Conservation (phyloP, 306 rosid species). For the Coriaria nepalensis region DNA sequence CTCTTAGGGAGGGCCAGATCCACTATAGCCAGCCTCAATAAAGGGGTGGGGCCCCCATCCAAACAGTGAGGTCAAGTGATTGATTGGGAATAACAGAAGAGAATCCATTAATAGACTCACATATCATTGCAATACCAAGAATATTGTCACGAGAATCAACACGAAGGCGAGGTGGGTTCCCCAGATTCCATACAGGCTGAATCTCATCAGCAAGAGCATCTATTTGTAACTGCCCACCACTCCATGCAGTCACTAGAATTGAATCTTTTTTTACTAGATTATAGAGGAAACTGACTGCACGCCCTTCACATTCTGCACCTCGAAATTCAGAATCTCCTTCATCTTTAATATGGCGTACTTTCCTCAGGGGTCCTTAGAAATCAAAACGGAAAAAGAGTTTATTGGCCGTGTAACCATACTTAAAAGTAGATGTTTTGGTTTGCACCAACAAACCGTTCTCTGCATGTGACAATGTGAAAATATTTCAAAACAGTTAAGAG, state of each 20-base stretch:
- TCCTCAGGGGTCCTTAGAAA: constrained; percentile 72
- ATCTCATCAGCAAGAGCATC: constrained; percentile 96
- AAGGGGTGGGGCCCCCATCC: constrained; percentile 73
- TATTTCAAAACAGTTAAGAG: no score
- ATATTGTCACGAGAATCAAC: constrained; percentile 56
- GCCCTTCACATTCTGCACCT: constrained; percentile 78
- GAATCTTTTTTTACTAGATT: constrained; percentile 74
- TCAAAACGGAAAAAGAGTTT: constrained; percentile 6
- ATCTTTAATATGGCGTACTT: constrained; percentile 48
- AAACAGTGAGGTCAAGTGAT: constrained; percentile 53
- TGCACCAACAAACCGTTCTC: no score
- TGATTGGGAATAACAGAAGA: constrained; percentile 34
- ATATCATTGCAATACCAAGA: constrained; percentile 90
- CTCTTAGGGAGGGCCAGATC: constrained; percentile 75
- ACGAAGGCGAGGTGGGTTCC: constrained; percentile 65
- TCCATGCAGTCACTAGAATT: constrained; percentile 84
- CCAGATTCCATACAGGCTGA: constrained; percentile 80
- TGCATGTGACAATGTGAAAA: no score
- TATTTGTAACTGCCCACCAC: constrained; percentile 83
- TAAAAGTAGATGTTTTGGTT: no score
- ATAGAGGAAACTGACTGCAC: constrained; percentile 64
- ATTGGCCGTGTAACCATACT: constrained; percentile 5
- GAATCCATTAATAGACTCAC: constrained; percentile 40
- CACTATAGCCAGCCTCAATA: constrained; percentile 77
- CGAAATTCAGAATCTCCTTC: constrained; percentile 37